phyloP scores from a whole-genome alignment of 2,329 filamentous ascomycete genomes.

The Emmonsiellopsis sp. region DNA sequence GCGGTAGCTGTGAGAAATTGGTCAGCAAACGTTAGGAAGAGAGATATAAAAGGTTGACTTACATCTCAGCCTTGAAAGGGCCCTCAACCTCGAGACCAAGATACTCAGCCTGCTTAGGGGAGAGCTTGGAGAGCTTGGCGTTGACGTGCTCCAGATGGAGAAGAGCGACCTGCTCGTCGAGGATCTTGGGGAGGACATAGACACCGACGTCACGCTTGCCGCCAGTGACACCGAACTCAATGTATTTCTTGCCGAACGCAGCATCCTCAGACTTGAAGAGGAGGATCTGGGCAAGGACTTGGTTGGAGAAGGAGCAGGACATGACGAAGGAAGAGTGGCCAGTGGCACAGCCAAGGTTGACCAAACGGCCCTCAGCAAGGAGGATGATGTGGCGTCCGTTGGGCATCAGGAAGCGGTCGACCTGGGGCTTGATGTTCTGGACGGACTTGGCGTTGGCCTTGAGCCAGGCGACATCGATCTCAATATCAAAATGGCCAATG shows the following conservation, averaged over 20 bases:
- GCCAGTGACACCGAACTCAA: constrained; percentile 87
- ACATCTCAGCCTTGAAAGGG: constrained; percentile 94
- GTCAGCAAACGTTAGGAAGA: constrained; percentile 9
- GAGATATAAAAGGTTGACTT: constrained; percentile 23
- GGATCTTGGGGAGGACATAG: constrained; percentile 96
- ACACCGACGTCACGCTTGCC: constrained; percentile 87
- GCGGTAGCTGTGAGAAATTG: constrained; percentile 45
- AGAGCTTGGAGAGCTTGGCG: constrained; percentile 83
- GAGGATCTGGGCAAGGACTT: constrained; percentile 98
- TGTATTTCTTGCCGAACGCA: constrained; percentile 84
- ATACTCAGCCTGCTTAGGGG: constrained; percentile 84
- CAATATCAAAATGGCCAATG: constrained; percentile 99
- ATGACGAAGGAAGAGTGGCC: constrained; percentile 99
- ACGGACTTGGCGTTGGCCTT: constrained; percentile 91
- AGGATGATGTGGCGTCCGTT: constrained; percentile 96
- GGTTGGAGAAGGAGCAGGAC: constrained; percentile 99
- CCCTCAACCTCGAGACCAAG: constrained; percentile 76
- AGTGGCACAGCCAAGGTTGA: constrained; percentile 98
- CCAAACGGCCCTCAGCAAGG: constrained; percentile 93
- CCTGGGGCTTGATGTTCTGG: constrained; percentile 99
- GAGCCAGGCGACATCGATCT: constrained; percentile 99
- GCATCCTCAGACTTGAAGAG: constrained; percentile 87
- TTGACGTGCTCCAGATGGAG: constrained; percentile 91
- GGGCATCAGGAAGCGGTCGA: constrained; percentile 93
- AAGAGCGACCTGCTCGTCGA: constrained; percentile 95